Base-by-base conservation (phyloP, 306 rosid genomes). In the Dryas alaskensis region DNA sequence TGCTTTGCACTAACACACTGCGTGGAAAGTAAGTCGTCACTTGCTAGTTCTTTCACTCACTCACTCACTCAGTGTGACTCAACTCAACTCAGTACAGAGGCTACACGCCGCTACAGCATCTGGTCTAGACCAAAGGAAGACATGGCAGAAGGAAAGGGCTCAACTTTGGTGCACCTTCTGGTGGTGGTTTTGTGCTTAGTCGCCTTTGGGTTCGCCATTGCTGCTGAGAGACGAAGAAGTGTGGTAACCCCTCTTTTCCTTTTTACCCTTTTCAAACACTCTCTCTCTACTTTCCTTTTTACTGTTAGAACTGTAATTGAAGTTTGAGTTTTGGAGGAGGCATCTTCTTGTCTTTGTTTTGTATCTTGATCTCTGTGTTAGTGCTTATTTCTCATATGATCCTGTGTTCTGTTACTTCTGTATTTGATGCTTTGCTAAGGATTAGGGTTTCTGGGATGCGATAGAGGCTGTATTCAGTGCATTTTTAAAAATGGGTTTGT, bases 131-230 rank as follows among this genome's bases (percentile, higher is more conserved):
- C 52, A 19, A 13, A 61, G 17, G 49, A 68, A 67, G 81, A 58
- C 17, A 88, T 92, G 96, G 87, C 76, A 64, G 97, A 92, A 85
- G 98, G 96, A 73, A 90, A 81, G 81, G 96, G 99, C 39, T 92
- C 96, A 54, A 81, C 87, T 75, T 86, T 94, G 51, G 99, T 94
- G 31, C 90, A 89, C 79, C 81, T 92, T 82, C 69, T 94, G 60
- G 89, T 87, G 8, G 81, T 94, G 16, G 84, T 80, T 72, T 80
- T 92, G 39, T 19, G 99, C 82, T 83, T 94, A 53, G 90, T 88
- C 43, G 99, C 99, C 66, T 94, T 94, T 79, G 99, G 99, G 5
- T 94, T 94, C 70, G 87, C 99, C 92, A 82, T 94, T 86, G 99
- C 97, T 27, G 97, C 99, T 17, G 97, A 92, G 89, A 86, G 97